Evolutionary conservation across 345 rosid species (phyloP).

Genomic region (Citrus inodora): DNA sequence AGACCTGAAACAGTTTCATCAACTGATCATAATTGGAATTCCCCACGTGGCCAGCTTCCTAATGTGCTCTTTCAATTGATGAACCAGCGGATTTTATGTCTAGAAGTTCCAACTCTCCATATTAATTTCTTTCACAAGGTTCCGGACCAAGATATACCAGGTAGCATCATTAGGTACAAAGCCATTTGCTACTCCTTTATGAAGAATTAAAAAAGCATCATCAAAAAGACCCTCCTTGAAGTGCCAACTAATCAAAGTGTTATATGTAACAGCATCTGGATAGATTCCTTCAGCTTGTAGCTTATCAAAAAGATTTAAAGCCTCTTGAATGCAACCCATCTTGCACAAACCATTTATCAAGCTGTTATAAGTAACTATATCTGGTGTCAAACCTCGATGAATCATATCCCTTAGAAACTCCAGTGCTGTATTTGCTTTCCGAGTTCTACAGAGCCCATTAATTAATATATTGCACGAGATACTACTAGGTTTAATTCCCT

Average conservation of each 20-base stretch:
- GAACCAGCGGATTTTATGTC: too few relatives aligned
- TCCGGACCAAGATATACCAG: constrained; percentile 63
- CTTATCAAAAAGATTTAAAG: constrained; percentile 56
- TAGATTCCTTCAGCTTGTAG: constrained; percentile 61
- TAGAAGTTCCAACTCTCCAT: constrained; percentile 1
- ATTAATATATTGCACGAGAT: constrained; percentile 77
- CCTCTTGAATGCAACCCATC: constrained; percentile 52
- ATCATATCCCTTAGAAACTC: constrained; percentile 74
- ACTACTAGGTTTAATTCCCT: constrained; percentile 50
- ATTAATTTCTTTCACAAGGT: constrained; percentile 20
- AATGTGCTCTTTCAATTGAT: too few relatives aligned
- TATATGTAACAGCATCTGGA: constrained; percentile 77
- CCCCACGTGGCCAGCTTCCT: too few relatives aligned
- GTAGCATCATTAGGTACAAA: constrained; percentile 61
- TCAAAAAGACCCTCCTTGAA: constrained; percentile 55
- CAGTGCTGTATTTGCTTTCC: constrained; percentile 60
- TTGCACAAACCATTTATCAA: constrained; percentile 78
- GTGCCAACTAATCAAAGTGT: constrained; percentile 73
- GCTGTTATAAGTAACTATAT: constrained; percentile 76
- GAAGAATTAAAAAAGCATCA: constrained; percentile 59
- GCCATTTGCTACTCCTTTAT: constrained; percentile 46
- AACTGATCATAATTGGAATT: too few relatives aligned
- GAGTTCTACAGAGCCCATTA: constrained; percentile 57
- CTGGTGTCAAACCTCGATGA: constrained; percentile 65
- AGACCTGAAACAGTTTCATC: too few relatives aligned